Evolutionary conservation across 345 rosid species (phyloP), one percentile per base, ranked within the genome.

Genomic region (Rhodomyrtus tomentosa): DNA sequence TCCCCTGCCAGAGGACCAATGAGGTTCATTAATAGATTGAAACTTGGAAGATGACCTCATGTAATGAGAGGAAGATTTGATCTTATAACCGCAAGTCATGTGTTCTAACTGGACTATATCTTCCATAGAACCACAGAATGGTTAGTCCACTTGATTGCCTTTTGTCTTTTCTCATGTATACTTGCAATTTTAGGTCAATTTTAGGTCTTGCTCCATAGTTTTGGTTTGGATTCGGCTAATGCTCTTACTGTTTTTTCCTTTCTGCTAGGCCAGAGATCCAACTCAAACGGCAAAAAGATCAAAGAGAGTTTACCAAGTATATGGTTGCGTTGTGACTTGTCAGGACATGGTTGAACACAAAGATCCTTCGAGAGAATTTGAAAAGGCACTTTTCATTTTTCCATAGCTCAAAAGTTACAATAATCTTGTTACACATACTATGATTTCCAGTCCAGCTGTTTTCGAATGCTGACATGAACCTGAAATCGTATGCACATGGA

Each of bases 321-420:
- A 93, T 88, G 99, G 99, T 80, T 96, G 98, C 87, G 88, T 94
- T 52, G 91, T 95, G 84, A 95, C 96, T 55, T 86, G 95, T 87
- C 89, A 92, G 88, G 94, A 93, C 93, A 94, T 96, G 95, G 98
- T 92, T 89, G 91, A 91, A 86, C 95, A 91, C 85, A 89, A 88
- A 82, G 95, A 95, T 91, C 92, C 95, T 55, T 89, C 92, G 48
- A 93, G 90, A 92, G 80, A 49, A 24, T 94, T 96, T 79, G 95
- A 96, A 85, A 96, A 94, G 91, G 99, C 94, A 91, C 52, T n/a
- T 52, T 80, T 84, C 49, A 83, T 27, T 82, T 40, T 48, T 21
- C 68, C 40, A 25, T 7, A 32, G 51, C 56, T 20, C 45, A 29
- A n/a, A 68, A 68, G 7, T 68, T 68, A 4, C 79, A 52, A n/a